Evolutionary conservation across 495 filamentous ascomycete genomes (phyloP), one percentile per base, ranked within the genome.

Genomic region (Cenococcum geophilum): DNA sequence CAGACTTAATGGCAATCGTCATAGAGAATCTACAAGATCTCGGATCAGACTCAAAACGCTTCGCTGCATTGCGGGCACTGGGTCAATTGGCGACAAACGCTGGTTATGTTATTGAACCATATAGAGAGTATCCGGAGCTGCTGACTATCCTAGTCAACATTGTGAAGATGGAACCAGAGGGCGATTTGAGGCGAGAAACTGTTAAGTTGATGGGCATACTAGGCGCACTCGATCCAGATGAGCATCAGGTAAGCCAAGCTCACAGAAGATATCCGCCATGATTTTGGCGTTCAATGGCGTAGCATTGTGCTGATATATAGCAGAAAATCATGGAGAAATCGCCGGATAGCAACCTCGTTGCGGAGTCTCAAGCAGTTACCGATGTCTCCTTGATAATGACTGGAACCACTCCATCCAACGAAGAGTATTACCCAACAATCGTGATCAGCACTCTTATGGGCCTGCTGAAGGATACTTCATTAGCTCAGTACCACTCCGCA

Each of bases 311-410:
- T 53, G 49, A 53, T 14, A 22, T 14, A 4, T 63, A 47, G 4
- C 21, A 72, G 59, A 73, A 75, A 51, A 68, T 76, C 11, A 54
- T 74, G 35, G 73, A 87, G 66, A 76, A 79, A 59, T 81, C 82
- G 14, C 84, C 84, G 0, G 84, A 88, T 62, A 79, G 77, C 57
- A 79, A 86, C 65, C 77, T 82, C 11, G 78, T 79, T 20, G 78
- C 80, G 27, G 85, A 89, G 68, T 78, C 83, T 8, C 81, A 88
- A 60, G 77, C 78, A 27, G 82, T 93, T 57, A 95, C 91, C 14
- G 93, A 99, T 76, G 95, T 99, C 52, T 91, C 91, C 14, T 79
- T 99, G 21, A 96, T 99, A 76, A 97, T 99, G 91, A 87, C 87
- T 62, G 92, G 93, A 11, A 81, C 96, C n/a, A 97, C 91, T 1